Evolutionary conservation across 352 stramenopile species (phyloP).

Genomic region (Globisporangium apiculatum): DNA sequence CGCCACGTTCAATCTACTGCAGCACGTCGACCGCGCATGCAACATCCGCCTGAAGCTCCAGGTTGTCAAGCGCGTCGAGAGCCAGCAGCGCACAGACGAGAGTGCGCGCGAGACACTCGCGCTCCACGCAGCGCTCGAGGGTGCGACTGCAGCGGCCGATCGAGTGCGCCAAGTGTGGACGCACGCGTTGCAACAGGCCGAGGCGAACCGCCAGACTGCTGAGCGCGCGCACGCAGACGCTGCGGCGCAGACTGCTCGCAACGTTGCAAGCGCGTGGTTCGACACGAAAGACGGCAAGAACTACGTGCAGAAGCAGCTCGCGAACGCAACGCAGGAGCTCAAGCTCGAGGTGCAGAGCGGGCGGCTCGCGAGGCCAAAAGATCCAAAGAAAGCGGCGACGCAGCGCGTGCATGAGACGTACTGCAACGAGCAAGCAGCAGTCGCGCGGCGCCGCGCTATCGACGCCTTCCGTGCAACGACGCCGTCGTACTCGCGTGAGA

Average conservation of each 20-base stretch:
- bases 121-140: constrained; percentile 23
- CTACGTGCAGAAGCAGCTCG: constrained; percentile 50
- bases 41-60: constrained; percentile 64
- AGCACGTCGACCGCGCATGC: constrained; percentile 34
- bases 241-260: constrained; percentile 12
- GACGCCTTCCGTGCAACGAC: constrained; percentile 6
- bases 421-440: constrained; percentile 5
- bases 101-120: constrained; percentile 17
- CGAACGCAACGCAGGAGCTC: constrained; percentile 31
- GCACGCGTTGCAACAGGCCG: constrained; percentile 24
- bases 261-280: constrained; percentile 40
- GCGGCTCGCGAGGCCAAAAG: constrained; percentile 28
- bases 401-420: constrained; percentile 4
- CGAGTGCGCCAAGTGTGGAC: constrained; percentile 28
- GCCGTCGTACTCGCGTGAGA: constrained; percentile 7
- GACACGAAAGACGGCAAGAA: constrained; percentile 56
- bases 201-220: constrained; percentile 24
- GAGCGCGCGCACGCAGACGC: constrained; percentile 25
- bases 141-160: constrained; percentile 18
- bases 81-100: constrained; percentile 9
- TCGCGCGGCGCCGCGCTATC: constrained; percentile 4
- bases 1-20: constrained; percentile 31
- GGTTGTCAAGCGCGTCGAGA: constrained; percentile 31
- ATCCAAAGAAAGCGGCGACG: constrained; percentile 6
- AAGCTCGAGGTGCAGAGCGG: constrained; percentile 43